A percentile compares a stretch with the other conserved stretches of the same genome.
These are phyloP conservation scores for Monosporozyma yasuniensis DNA, from an alignment of 805 yeast genomes.

Conservation along the genomic window DNA sequence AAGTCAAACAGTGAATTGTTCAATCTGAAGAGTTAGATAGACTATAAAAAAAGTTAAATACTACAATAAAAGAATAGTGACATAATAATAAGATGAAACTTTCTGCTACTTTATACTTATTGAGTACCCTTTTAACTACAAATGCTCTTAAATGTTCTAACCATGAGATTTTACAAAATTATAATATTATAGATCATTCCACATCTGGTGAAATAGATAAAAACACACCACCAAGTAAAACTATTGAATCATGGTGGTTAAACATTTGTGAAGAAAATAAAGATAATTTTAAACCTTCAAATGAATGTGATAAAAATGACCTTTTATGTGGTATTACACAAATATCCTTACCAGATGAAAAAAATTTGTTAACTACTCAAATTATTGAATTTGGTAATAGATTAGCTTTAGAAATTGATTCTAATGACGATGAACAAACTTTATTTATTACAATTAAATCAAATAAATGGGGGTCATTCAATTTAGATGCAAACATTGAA, in stretches of 20 bases:
- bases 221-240: conserved; percentile 73
- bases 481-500: conserved; percentile 39
- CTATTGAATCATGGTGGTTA: conserved; percentile 56
- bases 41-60: not conserved
- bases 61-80: not conserved
- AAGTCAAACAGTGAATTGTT: not conserved
- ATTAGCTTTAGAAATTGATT: conserved; percentile 21
- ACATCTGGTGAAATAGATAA: conserved; percentile 32
- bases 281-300: conserved; percentile 29
- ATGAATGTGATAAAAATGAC: conserved; percentile 58
- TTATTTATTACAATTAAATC: conserved; percentile 38
- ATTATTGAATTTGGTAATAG: conserved; percentile 45
- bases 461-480: conserved; percentile 62
- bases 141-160: conserved; percentile 14
- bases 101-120: not conserved
- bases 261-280: conserved; percentile 51
- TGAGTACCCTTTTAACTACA: not conserved
- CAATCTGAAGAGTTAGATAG: not conserved
- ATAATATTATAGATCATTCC: conserved; percentile 30
- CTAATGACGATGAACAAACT: conserved; percentile 24
- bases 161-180: conserved; percentile 19
- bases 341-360: conserved; percentile 40
- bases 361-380: conserved; percentile 44
- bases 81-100: not conserved
- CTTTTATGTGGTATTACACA: conserved; percentile 70